A percentile compares a stretch with the other conserved stretches of the same genome.
These are phyloP conservation scores for Ballota nigra DNA, from an alignment of 257 asterid species.

Conservation along the genomic window DNA sequence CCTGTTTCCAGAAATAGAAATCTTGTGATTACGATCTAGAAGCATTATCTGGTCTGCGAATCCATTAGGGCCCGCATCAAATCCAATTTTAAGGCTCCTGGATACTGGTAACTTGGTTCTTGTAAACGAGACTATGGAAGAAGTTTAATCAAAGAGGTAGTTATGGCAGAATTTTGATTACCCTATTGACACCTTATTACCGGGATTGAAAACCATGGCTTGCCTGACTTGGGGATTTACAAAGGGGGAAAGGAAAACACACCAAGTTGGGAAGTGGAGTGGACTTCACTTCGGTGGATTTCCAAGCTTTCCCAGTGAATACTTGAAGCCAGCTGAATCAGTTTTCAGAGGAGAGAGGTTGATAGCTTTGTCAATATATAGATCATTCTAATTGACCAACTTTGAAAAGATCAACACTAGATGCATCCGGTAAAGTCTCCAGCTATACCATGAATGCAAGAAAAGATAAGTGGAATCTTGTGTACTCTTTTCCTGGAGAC, in stretches of 20 bases:
- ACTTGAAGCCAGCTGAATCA: neutral
- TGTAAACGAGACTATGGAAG: too few species aligned
- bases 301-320: neutral
- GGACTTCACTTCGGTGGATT: conserved; percentile 30
- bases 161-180: conserved; percentile 40
- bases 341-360: conserved; percentile 2
- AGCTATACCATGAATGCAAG: neutral
- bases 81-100: conserved; percentile 24
- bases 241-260: neutral
- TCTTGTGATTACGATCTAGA: neutral
- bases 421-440: neutral
- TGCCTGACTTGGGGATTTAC: conserved; percentile 25
- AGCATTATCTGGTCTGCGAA: conserved; percentile 27
- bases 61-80: neutral
- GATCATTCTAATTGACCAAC: neutral
- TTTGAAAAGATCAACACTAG: neutral
- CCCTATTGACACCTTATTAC: conserved; percentile 16
- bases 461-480: conserved; percentile 17
- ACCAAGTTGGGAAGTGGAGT: conserved; percentile 36
- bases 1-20: neutral
- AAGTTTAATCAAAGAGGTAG: neutral
- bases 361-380: neutral
- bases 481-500: neutral
- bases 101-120: conserved; percentile 31
- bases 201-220: conserved; percentile 28